Evolutionary conservation across 2,329 filamentous ascomycete species (phyloP).

Genomic region (Coleophoma crateriformis): DNA sequence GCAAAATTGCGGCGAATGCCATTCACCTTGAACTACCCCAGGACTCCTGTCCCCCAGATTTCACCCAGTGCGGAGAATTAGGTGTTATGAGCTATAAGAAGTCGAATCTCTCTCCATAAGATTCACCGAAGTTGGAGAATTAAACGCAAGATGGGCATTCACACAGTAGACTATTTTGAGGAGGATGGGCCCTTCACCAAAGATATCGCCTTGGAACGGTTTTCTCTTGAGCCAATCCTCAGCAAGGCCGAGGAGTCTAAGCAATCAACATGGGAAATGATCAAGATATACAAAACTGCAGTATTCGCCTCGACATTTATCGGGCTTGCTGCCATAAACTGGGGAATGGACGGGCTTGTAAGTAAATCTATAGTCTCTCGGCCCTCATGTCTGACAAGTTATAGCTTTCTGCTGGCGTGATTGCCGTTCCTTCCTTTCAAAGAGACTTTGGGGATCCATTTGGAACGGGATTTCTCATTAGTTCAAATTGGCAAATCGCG

Average conservation of each 20-base stretch:
- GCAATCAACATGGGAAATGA: conserved; percentile 9
- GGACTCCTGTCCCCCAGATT: too few species aligned
- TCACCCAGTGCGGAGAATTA: too few species aligned
- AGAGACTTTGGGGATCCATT: conserved; percentile 31
- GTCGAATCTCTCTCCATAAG: too few species aligned
- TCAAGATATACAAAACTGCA: conserved; percentile 7
- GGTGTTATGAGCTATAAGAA: too few species aligned
- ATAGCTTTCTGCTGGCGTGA: conserved; percentile 35
- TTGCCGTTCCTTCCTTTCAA: conserved; percentile 33
- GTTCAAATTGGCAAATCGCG: conserved; percentile 43
- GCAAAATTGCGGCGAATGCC: too few species aligned
- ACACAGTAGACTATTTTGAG: background rate
- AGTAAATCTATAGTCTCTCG: background rate
- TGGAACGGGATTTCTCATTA: conserved; percentile 31
- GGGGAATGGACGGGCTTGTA: conserved; percentile 14
- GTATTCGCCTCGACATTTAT: conserved; percentile 13
- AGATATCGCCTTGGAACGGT: background rate
- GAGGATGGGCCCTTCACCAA: background rate
- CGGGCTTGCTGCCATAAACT: conserved; percentile 10
- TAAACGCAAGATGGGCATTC: background rate
- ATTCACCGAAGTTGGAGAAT: too few species aligned
- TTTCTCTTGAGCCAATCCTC: background rate
- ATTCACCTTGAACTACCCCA: too few species aligned
- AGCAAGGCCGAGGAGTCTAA: background rate
- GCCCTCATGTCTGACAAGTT: background rate